Base-by-base conservation (phyloP, 768 basidiomycete genomes). In the Tulasnella sp. region DNA sequence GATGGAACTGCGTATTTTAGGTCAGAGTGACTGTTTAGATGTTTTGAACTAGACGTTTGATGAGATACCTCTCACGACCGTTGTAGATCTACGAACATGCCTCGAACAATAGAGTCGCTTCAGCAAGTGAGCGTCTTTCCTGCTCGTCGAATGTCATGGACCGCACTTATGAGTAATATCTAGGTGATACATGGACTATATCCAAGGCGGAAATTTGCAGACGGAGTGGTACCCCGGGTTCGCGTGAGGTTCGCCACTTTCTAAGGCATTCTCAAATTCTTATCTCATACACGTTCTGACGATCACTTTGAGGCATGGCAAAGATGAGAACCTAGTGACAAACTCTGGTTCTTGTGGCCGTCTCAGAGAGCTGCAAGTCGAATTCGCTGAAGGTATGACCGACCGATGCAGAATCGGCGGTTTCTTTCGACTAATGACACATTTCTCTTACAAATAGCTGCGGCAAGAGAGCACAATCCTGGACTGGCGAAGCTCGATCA, bases 71-170 rank as follows among this genome's bases (percentile, higher is more conserved):
- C 44, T 45, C 26, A 30, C 30, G 24, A 50, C 42, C n/a, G 44
- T 19, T 8, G 29, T 51, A 83, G 84, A 49, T 84, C 80, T 15
- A 91, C 88, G 1, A 85, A 86, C 66, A 80, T 91, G 69, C 80
- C 86, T 0, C 76, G 88, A 32, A 89, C 87, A 4, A 81, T 83
- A 15, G 85, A 89, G 65, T 83, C 83, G 0, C 70, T 88, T 17
- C 82, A 85, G 64, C 82, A 90, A 29, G 47, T 48, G n/a, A 5
- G n/a, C 11, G 19, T 7, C 7, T 11, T n/a, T 48, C 7, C 11
- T 7, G 47, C 27, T 11, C 5, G 5, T 5, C 5, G 21, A 5
- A 5, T 23, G 27, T 29, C 11, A 48, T 13, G 13, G 42, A 23
- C 11, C 47, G 11, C 5, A 5, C n/a, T 48, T 5, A 5, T 23